Evolutionary conservation across 768 basidiomycete genomes (phyloP), one percentile per base, ranked within the genome.

Genomic region (Russula sp.): DNA sequence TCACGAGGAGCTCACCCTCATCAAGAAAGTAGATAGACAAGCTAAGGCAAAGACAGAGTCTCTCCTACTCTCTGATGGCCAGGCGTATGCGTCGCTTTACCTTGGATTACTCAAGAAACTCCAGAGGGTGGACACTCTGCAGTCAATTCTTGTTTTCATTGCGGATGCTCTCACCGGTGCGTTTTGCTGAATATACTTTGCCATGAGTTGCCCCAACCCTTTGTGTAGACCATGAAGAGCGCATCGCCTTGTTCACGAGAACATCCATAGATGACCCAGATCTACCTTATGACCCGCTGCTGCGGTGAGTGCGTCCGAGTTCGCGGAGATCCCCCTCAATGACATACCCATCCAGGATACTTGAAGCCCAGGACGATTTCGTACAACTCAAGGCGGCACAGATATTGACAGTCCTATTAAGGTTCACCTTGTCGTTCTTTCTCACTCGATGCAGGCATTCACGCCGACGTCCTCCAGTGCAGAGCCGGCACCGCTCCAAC

Each of bases 291-390:
- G 74, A 77, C 8, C 88, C 91, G 2, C 77, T 94, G n/a, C 78
- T 93, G 55, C 82, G 86, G 93, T 90, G 51, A 44, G 76, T 54
- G 73, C 27, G 10, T 49, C 42, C 55, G 32, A 16, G 42, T 50
- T 57, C 42, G 52, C 11, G 27, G 55, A 31, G 32, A 32, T 4
- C 51, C n/a, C 16, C 27, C 20, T 47, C n/a, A 40, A 39, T 63
- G 45, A 65, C 74, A 27, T 45, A 71, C 32, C 52, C 60, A 37
- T 32, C 37, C 48, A 96, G 92, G 69, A 84, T 87, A 39, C 77
- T 97, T 52, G 88, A 91, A 44, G 84, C 88, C 13, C 87, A 87
- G 68, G 97, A 98, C 72, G 95, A 98, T 72, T 98, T 97, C 68
- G 87, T 92, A n/a, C 92, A 95, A 70, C 80, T 98, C 61, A 97